Percentiles rank a stretch among this genome's conserved stretches.
These are phyloP conservation scores for Aspergillus caelatus DNA, from an alignment of 2,329 filamentous ascomycete genomes.

Conservation along the genomic window DNA sequence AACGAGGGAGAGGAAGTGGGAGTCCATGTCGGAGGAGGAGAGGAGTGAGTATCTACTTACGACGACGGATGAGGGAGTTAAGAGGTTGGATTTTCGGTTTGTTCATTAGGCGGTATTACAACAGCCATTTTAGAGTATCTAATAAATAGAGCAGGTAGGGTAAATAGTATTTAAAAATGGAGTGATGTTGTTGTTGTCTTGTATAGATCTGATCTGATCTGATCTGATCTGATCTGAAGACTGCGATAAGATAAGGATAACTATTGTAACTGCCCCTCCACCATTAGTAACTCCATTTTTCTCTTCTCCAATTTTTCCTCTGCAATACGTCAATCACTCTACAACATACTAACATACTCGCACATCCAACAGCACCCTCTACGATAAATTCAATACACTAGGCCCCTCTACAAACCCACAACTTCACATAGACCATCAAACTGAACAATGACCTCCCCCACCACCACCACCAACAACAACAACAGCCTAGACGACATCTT, in stretches of 20 bases:
- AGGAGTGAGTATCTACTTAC: conserved; percentile 47
- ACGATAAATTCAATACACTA: neutral
- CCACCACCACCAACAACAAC: conserved; percentile 2
- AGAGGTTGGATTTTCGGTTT: conserved; percentile 28
- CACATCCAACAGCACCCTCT: neutral
- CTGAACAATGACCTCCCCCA: neutral
- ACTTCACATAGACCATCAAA: neutral
- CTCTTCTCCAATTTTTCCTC: neutral
- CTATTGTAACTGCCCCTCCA: neutral
- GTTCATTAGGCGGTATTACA: conserved; percentile 10
- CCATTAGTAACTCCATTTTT: neutral
- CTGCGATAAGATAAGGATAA: neutral
- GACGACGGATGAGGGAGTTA: conserved; percentile 50
- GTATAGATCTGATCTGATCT: neutral
- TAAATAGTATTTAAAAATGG: neutral
- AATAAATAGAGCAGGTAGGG: too few species aligned
- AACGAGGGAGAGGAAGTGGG: conserved; percentile 44
- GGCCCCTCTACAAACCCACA: neutral
- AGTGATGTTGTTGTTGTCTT: too few species aligned
- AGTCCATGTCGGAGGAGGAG: conserved; percentile 27
- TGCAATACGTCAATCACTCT: neutral
- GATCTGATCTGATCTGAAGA: neutral
- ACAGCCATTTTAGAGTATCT: too few species aligned
- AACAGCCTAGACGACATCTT: conserved; percentile 47
- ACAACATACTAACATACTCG: neutral